phyloP scores from a whole-genome alignment of 2,329 filamentous ascomycete species.

The Magnaporthiopsis incrustans region DNA sequence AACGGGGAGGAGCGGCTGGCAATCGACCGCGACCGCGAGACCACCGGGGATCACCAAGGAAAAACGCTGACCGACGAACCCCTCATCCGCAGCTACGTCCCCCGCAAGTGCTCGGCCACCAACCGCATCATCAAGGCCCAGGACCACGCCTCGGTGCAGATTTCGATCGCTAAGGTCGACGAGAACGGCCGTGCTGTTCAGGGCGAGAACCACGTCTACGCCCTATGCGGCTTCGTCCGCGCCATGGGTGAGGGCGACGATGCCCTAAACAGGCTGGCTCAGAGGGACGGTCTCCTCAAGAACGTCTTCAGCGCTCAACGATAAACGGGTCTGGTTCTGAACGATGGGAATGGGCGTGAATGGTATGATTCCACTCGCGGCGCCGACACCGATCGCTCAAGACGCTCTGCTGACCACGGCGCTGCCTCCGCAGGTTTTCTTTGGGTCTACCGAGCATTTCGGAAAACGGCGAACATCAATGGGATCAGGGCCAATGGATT shows the following conservation, averaged over 20 bases:
- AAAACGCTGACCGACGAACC: conserved; percentile 4
- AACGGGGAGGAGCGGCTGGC: conserved; percentile 4
- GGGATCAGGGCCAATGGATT: conserved; percentile 7
- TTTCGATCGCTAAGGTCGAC: conserved; percentile 95
- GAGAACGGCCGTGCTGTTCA: conserved; percentile 92
- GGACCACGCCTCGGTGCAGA: conserved; percentile 97
- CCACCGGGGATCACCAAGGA: conserved; percentile 7
- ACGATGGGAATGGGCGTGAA: conserved; percentile 5
- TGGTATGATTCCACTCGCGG: background rate
- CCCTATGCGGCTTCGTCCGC: conserved; percentile 94
- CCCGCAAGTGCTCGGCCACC: conserved; percentile 97
- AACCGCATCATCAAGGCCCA: conserved; percentile 99
- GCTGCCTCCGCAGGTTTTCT: conserved; percentile 3
- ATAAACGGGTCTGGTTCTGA: conserved; percentile 32
- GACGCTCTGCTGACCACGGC: background rate
- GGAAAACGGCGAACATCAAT: conserved; percentile 8
- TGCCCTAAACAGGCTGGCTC: conserved; percentile 87
- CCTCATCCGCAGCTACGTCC: conserved; percentile 66
- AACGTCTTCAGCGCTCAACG: conserved; percentile 80
- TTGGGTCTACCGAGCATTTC: conserved; percentile 9
- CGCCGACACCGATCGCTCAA: background rate
- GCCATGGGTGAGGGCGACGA: conserved; percentile 98
- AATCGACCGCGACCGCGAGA: conserved; percentile 3
- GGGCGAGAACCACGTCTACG: conserved; percentile 96
- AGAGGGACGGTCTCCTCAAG: conserved; percentile 96